Base-by-base conservation (phyloP, 352 stramenopile genomes). In the Pythium dissimile region DNA sequence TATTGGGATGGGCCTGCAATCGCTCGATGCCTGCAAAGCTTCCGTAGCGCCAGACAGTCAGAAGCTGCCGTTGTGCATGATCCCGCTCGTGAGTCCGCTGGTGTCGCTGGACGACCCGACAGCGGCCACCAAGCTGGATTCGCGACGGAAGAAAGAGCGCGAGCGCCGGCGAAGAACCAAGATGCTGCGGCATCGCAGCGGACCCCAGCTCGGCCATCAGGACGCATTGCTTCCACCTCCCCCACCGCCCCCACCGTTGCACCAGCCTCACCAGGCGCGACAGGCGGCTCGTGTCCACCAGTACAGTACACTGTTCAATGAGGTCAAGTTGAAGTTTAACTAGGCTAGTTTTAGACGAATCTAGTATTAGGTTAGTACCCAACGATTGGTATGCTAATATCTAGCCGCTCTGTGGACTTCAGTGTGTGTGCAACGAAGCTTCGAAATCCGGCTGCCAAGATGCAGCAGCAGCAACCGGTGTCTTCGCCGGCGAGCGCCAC, bases 31-130 rank as follows among this genome's bases (percentile, higher is more conserved):
- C n/a, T n/a, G n/a, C n/a, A n/a, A n/a, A n/a, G n/a, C n/a, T n/a
- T n/a, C n/a, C n/a, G n/a, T n/a, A n/a, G n/a, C n/a, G n/a, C n/a
- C n/a, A n/a, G 31, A 59, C 28, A 69, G 71, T 9, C 62, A 86
- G 24, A 60, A 78, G 42, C 65, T 87, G 12, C 73, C 79, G 23
- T 27, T 89, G 13, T 89, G 77, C 35, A 62, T 92, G 56, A 80
- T 89, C 34, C 81, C 81, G 31, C 79, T 89, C 63, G 76, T 84
- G 50, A 89, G 78, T 50, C 73, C 75, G 5, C 64, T 92, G 2
- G 69, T 71, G 0, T 85, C 73, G 13, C 71, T 92, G 12, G 81
- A 92, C 44, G 66, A 89, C 42, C 81, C 79, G 3, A 80, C 74
- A 6, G 81, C 79, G 6, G 73, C 69, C 15, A 54, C 72, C 0